These are phyloP conservation scores for Diatrype stigma DNA, from an alignment of 2,329 filamentous ascomycete species.

Conservation along the genomic window DNA sequence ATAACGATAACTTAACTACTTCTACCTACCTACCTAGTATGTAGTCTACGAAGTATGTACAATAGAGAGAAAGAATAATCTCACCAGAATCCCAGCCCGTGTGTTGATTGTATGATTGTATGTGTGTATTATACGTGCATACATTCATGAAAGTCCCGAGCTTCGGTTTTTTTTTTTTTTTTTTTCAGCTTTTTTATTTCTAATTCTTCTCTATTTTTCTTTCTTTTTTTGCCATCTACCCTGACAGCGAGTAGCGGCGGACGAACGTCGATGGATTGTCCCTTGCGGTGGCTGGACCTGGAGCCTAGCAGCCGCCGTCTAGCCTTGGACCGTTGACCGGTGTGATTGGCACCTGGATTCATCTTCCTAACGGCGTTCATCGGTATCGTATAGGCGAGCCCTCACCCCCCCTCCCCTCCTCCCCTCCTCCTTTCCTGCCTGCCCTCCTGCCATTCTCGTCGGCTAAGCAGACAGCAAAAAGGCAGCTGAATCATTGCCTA, in stretches of 20 bases:
- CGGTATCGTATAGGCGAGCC: conserved; percentile 1
- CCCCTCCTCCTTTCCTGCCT: background rate
- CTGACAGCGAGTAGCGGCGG: background rate
- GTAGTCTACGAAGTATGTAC: no score
- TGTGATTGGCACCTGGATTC: background rate
- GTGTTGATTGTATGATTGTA: no score
- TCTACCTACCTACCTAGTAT: no score
- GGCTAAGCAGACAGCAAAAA: background rate
- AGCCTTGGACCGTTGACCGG: background rate
- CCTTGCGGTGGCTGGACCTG: background rate
- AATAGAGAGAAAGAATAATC: background rate
- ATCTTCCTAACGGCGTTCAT: background rate
- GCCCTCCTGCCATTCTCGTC: background rate
- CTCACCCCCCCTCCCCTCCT: no score
- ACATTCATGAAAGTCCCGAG: no score
- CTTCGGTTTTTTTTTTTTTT: no score
- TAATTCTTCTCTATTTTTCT: no score
- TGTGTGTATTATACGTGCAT: no score
- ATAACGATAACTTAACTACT: no score
- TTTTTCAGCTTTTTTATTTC: no score
- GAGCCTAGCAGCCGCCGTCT: background rate
- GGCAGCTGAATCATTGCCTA: background rate
- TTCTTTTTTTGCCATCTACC: no score
- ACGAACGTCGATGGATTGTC: background rate
- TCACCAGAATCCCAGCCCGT: background rate